phyloP scores from a whole-genome alignment of 352 stramenopile species.

The Phytophthora agathidicida region DNA sequence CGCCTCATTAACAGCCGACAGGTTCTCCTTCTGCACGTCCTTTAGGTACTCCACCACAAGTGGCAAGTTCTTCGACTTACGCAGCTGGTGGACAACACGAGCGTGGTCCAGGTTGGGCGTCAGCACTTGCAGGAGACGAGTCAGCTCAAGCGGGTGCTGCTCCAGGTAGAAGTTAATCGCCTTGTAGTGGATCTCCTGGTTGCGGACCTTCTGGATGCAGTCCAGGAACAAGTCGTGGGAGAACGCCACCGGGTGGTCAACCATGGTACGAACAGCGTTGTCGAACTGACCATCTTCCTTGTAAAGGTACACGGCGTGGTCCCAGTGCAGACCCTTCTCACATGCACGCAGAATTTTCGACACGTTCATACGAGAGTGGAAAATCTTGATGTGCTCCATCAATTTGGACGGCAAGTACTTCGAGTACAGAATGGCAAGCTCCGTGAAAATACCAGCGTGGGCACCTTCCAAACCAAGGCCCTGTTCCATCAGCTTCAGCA shows the following conservation, averaged over 20 bases:
- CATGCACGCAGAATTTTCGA: slow-evolving; percentile 97
- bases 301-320: slow-evolving; percentile 99
- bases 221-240: slow-evolving; percentile 99
- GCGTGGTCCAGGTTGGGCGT: slow-evolving; percentile 99
- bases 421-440: slow-evolving; percentile 99
- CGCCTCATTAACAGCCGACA: slow-evolving; percentile 99
- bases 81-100: slow-evolving; percentile 98
- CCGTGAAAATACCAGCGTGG: slow-evolving; percentile 99
- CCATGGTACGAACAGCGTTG: slow-evolving; percentile 99
- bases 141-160: slow-evolving; percentile 97
- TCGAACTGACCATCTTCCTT: slow-evolving; percentile 99
- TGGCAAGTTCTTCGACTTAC: slow-evolving; percentile 97
- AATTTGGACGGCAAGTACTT: slow-evolving; percentile 99
- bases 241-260: slow-evolving; percentile 97
- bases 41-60: slow-evolving; percentile 98
- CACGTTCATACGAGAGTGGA: slow-evolving; percentile 99
- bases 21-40: slow-evolving; percentile 98
- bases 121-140: slow-evolving; percentile 97
- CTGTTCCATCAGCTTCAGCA: slow-evolving; percentile 99
- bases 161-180: slow-evolving; percentile 99
- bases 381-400: slow-evolving; percentile 99
- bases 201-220: slow-evolving; percentile 99
- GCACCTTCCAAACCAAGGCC: slow-evolving; percentile 98
- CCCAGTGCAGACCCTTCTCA: slow-evolving; percentile 98
- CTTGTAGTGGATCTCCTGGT: slow-evolving; percentile 99